Base-by-base conservation (phyloP, 345 rosid species). In the Trapa bicornis region DNA sequence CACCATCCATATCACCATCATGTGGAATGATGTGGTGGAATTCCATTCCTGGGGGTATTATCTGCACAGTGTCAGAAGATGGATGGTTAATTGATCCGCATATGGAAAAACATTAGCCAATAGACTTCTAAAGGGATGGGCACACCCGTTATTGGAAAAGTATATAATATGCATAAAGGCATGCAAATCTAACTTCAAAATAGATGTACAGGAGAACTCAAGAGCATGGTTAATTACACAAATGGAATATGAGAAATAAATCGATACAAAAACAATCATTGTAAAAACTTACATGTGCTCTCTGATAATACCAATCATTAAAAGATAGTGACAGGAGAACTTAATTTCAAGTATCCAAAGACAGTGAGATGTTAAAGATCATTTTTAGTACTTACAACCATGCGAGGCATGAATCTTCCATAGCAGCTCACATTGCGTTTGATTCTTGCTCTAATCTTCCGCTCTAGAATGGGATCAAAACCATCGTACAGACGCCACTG, bases 1-100 rank as follows among this genome's bases (percentile, higher is more conserved):
- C 98, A 64, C 83, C 83, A 48, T 95, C 99, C 75, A 88, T 75
- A 73, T 94, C 99, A 70, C 96, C 96, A 77, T 88, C 98, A 64
- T 78, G 93, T 7, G 98, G 96, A 72, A 88, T 83, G 77, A 91
- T 88, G 80, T 91, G 96, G 76, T 95, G 88, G 78, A 95, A 91
- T 77, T 95, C 99, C 99, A 91, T 95, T 75, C 98, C 98, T 39
- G 98, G 99, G 77, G 98, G 92, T 70, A 95, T 95, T 86, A 81
- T 75, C 98, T 91, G 88, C 71, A 77, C 6, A 69, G 74, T 61
- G 62, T 66, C 57, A 73, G 50, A 69, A 56, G 65, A 50, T 39
- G 5, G 43, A 52, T 36, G 38, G 33, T 29, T 41, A 50, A 48
- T 33, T 58, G 63, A 54, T 54, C 60, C 35, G 7, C 60, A 54